Evolutionary conservation across 1,284 basidiomycete genomes (phyloP).

Genomic region (Irpex lacteus): DNA sequence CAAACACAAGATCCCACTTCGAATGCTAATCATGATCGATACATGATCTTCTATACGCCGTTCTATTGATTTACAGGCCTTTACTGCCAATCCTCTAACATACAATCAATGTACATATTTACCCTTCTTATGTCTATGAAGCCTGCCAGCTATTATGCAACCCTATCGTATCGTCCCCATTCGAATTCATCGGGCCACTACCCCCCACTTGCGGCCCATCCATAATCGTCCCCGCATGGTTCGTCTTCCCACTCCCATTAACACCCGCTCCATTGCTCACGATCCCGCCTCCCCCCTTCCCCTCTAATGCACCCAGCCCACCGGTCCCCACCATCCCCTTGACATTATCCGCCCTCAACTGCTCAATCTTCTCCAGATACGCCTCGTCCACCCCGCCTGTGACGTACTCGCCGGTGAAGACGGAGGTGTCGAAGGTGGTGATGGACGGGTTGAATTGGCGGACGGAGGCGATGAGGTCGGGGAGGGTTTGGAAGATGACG

Average conservation of each 20-base stretch:
- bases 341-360: conserved; percentile 81
- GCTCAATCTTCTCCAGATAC: conserved; percentile 81
- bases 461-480: conserved; percentile 88
- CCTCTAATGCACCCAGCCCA: conserved; percentile 33
- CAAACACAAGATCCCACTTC: too few species aligned
- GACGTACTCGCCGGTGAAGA: conserved; percentile 96
- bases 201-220: conserved; percentile 29
- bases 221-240: conserved; percentile 16
- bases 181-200: conserved; percentile 43
- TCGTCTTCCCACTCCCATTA: conserved; percentile 14
- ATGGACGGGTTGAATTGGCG: conserved; percentile 84
- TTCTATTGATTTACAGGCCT: too few species aligned
- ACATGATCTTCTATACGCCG: too few species aligned
- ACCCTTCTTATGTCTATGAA: conserved; percentile 10
- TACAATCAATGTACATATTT: too few species aligned
- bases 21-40: too few species aligned
- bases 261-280: not conserved
- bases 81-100: too few species aligned
- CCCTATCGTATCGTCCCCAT: conserved; percentile 76
- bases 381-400: conserved; percentile 92
- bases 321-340: conserved; percentile 45
- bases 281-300: conserved; percentile 35
- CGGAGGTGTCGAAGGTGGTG: conserved; percentile 90
- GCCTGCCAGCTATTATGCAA: conserved; percentile 68
- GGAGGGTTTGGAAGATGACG: conserved; percentile 96